Percentiles rank a stretch among this genome's conserved stretches.
Evolutionary conservation across 176 grass and related monocot species (phyloP).

Genomic region (Pontederia paniculata): DNA sequence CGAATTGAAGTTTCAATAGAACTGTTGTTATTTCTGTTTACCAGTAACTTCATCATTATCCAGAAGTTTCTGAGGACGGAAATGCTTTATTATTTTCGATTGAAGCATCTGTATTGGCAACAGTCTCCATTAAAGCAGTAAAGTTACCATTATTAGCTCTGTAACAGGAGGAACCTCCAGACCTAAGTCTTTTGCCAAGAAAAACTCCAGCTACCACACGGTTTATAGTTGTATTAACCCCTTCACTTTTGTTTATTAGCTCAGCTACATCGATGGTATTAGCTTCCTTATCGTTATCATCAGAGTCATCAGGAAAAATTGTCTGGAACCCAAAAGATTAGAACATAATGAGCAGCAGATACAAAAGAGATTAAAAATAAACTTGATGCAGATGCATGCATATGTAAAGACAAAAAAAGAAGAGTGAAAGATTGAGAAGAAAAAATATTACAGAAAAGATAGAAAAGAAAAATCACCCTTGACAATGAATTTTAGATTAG

Average conservation of each 20-base stretch:
- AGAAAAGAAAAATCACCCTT: too few relatives aligned
- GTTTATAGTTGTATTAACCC: slow-evolving; percentile 78
- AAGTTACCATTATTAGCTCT: slow-evolving; percentile 15
- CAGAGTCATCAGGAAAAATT: slow-evolving; percentile 98
- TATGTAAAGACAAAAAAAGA: too few relatives aligned
- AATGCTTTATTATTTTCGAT: slow-evolving; percentile 15
- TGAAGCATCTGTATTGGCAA: slow-evolving; percentile 6
- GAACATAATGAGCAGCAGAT: too few relatives aligned
- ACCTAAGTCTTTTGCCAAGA: slow-evolving; percentile 79
- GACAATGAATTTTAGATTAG: too few relatives aligned
- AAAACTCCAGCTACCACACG: slow-evolving; percentile 90
- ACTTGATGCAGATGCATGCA: too few relatives aligned
- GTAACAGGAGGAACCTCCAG: slow-evolving; percentile 73
- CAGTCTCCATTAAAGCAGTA: slow-evolving; percentile 20
- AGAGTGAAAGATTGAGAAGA: too few relatives aligned
- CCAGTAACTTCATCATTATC: slow-evolving; percentile 19
- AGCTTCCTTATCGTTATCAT: slow-evolving; percentile 39
- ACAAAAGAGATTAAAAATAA: too few relatives aligned
- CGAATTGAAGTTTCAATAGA: background rate
- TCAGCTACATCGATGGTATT: slow-evolving; percentile 32
- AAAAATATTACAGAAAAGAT: too few relatives aligned
- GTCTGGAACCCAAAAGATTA: slow-evolving; percentile 36
- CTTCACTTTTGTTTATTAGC: slow-evolving; percentile 70
- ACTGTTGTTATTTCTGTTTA: slow-evolving; percentile 1
- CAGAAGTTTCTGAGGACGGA: slow-evolving; percentile 7